Evolutionary conservation across 257 asterid species (phyloP).

Genomic region (Forsythia suspensa): DNA sequence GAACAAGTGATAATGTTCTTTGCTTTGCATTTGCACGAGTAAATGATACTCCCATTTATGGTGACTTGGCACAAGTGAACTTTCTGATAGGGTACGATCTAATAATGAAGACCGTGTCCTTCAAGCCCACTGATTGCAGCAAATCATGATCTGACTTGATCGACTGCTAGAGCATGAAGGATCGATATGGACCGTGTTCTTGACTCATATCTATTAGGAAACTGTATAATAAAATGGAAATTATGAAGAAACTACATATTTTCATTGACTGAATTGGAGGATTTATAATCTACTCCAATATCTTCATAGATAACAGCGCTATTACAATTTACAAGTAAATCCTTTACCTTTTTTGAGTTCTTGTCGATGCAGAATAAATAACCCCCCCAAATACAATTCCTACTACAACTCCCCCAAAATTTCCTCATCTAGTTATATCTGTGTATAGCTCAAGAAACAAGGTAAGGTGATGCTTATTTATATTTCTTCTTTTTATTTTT

Average conservation of each 20-base stretch:
- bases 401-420: too few species aligned
- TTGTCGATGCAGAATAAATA: too few species aligned
- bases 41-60: slow-evolving; percentile 22
- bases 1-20: slow-evolving; percentile 9
- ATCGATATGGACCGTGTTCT: not conserved
- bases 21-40: slow-evolving; percentile 49
- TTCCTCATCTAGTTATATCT: too few species aligned
- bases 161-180: not conserved
- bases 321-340: too few species aligned
- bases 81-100: slow-evolving; percentile 55
- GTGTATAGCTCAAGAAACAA: too few species aligned
- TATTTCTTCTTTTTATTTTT: too few species aligned
- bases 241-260: not conserved
- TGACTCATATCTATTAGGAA: not conserved
- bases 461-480: too few species aligned
- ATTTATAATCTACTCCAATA: too few species aligned
- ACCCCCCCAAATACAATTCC: too few species aligned
- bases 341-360: too few species aligned
- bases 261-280: not conserved
- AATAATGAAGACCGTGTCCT: slow-evolving; percentile 29
- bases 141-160: not conserved
- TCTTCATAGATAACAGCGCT: too few species aligned
- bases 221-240: not conserved
- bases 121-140: slow-evolving; percentile 35
- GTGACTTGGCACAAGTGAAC: slow-evolving; percentile 41